Evolutionary conservation across 305 asterid species (phyloP), one percentile per base, ranked within the genome.

Genomic region (Fraxinus platypoda): DNA sequence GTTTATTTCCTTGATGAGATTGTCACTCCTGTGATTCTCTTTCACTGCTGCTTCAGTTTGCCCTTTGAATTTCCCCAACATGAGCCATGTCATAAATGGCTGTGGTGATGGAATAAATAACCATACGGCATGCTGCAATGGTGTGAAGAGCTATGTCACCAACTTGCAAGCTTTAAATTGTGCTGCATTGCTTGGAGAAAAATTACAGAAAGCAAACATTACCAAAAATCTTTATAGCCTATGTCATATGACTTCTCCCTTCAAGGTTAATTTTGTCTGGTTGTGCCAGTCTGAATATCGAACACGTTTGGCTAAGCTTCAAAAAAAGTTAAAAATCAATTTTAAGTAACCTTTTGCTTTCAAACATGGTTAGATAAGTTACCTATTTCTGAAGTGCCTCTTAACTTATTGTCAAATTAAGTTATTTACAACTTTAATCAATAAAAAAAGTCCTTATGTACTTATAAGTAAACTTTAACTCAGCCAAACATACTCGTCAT

Each of bases 111-210:
- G 81, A 82, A 85, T 72, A 70, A 88, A 81, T 82, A 93, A 93
- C 84, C 91, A 87, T 54, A 87, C 90, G 25, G 89, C 78, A 70
- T 96, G 99, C 84, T 96, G 98, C 86, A 80, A 85, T 64, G 90
- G 97, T 0, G 66, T 96, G 49, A 95, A 90, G 84, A 91, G 87
- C 81, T 94, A 91, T 19, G 91, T 96, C 35, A 88, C 97, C 70
- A 97, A 91, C 93, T 87, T 96, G 88, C 99, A 96, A 93, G 97
- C 88, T 93, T 80, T 93, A 80, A 93, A 96, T 82, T 96, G 99
- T 87, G 98, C 99, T 31, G 90, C 98, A 35, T 91, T 91, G 13
- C 94, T 96, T 78, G 98, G 99, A 73, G 87, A 85, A 21, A 90
- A 89, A 86, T 79, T 94, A 73, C 90, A 90, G 84, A 92, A 86